phyloP scores from a whole-genome alignment of 306 rosid species.

The Dalbergia cultrata region DNA sequence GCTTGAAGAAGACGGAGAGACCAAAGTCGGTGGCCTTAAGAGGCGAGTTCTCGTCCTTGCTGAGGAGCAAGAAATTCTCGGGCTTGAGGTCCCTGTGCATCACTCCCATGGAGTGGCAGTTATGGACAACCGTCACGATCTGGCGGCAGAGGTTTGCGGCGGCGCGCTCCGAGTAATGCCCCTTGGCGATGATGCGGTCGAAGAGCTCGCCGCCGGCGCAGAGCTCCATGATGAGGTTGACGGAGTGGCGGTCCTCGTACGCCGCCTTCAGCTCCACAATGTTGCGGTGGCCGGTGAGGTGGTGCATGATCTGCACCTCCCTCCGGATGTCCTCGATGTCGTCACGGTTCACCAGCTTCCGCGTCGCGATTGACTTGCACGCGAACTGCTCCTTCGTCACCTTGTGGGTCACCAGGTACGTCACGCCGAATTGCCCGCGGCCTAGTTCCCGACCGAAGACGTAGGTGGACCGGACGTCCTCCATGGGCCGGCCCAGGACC shows the following conservation, averaged over 20 bases:
- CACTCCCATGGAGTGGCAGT: constrained; percentile 95
- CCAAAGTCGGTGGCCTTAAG: constrained; percentile 87
- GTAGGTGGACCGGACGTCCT: constrained; percentile 77
- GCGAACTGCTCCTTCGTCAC: constrained; percentile 77
- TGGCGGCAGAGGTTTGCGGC: constrained; percentile 87
- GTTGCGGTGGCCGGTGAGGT: constrained; percentile 93
- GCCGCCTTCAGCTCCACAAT: constrained; percentile 91
- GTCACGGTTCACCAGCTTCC: constrained; percentile 76
- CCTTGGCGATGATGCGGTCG: constrained; percentile 85
- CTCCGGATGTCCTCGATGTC: constrained; percentile 90
- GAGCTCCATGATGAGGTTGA: constrained; percentile 92
- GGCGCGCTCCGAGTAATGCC: constrained; percentile 93
- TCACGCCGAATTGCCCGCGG: constrained; percentile 95
- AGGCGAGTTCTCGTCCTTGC: constrained; percentile 68
- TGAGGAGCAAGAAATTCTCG: constrained; percentile 85
- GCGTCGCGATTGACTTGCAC: constrained; percentile 90
- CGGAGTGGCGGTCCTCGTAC: constrained; percentile 95
- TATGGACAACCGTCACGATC: constrained; percentile 88
- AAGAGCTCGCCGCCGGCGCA: constrained; percentile 98
- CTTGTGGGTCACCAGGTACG: constrained; percentile 82
- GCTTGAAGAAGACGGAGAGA: constrained; percentile 80
- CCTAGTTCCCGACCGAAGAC: constrained; percentile 95
- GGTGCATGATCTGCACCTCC: constrained; percentile 98
- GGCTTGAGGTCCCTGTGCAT: constrained; percentile 91
- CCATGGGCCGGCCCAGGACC: constrained; percentile 81